Evolutionary conservation across 2,329 filamentous ascomycete species (phyloP), one percentile per base, ranked within the genome.

Genomic region (Colletotrichum chrysophilum): DNA sequence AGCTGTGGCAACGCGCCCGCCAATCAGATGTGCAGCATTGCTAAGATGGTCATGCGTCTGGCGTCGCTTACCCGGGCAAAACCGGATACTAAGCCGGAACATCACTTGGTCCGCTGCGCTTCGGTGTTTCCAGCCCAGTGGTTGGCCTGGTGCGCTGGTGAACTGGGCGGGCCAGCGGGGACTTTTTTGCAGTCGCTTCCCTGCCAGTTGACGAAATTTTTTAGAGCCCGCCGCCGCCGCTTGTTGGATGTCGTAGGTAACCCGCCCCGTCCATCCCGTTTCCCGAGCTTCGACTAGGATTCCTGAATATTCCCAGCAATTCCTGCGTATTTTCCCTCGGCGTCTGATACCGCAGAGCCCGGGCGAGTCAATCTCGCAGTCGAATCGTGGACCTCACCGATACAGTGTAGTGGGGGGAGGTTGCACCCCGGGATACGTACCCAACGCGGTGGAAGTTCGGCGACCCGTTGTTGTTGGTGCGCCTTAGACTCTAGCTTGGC

Each of bases 21-120:
- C 86, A 88, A 89, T 88, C 80, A 84, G 38, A 58, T 28, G 10
- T 43, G 55, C 43, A 68, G 32, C 60, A 78, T 75, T 77, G 74
- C 68, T 78, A 68, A 75, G 73, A 77, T 60, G 36, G 48, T 61
- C 36, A 75, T 43, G 60, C 43, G 64, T 48, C 70, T 21, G 74
- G 76, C 66, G 68, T 66, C 43, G 43, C 38, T 58, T 36, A 55
- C 30, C 75, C 77, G 77, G 77, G 75, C 71, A 70, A 77, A 78
- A 70, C 72, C 75, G 77, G 77, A 71, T 73, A 72, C 67, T 61
- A 34, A 14, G 26, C 36, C 65, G 76, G 76, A 76, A 69, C 10
- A 76, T 74, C 24, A 66, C 52, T 74, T 75, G 38, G 30, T 75
- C 74, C 74, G 74, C 74, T 75, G 60, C 71, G 52, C 38, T 30